Base-by-base conservation (phyloP, 441 rosid species). In the Syzygium syzygioides region DNA sequence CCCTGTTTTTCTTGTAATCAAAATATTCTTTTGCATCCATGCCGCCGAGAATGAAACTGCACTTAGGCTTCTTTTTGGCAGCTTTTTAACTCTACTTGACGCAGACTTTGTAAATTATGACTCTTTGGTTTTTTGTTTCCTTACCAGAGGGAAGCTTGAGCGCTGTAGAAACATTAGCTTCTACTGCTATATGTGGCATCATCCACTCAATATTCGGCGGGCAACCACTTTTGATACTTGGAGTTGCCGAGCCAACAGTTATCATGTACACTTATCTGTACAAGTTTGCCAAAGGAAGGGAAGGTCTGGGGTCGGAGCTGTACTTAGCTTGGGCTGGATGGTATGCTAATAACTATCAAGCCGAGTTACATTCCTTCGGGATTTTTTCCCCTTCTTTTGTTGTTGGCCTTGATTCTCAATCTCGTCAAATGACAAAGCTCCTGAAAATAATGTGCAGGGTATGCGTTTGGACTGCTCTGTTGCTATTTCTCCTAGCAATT, bases 401-500 rank as follows among this genome's bases (percentile, higher is more conserved):
- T 3, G 50, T 34, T 71, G 80, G 48, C 80, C 10, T 34, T 41
- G 48, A 20, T 37, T 34, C 26, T 37, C 86, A 53, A n/a, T 84
- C 41, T 52, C 26, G 86, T 84, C 34, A 17, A 50, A 53, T 48
- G 86, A 84, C 34, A 84, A 53, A 34, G 86, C 37, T 9, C 8
- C 55, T 53, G 25, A 55, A 0, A 13, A 15, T 0, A 71, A 3
- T 37, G 80, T 57, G 55, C 87, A 86, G 87, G 88, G 88, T 87
- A 34, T 87, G 88, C 56, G 84, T 87, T 32, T 87, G 88, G 88
- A 66, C 88, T 50, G 85, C 88, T 55, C 88, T 87, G 52, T 57
- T 87, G 79, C 88, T 87, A 4, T 68, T 71, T 79, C 85, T 66
- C n/a, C 85, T 87, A 34, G 88, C 88, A n/a, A 71, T 87, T 53